Conservation (phyloP, 345 rosid genomes). For the Schrenkiella parvula region DNA sequence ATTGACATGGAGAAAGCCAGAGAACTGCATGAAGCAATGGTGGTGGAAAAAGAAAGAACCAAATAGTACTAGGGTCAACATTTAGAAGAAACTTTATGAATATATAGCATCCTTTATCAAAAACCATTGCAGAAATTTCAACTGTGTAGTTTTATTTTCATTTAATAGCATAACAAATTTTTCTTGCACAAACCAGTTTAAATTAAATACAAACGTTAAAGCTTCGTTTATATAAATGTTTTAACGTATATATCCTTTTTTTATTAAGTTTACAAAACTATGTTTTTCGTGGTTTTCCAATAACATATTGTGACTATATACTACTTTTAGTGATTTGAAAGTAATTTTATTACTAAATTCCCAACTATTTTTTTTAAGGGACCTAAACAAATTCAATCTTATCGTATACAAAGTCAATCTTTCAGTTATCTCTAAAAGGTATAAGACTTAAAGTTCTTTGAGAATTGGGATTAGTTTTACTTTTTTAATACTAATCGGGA, state of each 20-base stretch:
- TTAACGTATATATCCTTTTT: too few relatives aligned
- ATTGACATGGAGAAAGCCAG: not conserved
- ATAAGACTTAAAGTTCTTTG: not conserved
- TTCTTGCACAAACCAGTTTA: too few relatives aligned
- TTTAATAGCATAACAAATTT: not conserved
- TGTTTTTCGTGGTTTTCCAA: too few relatives aligned
- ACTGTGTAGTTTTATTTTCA: not conserved
- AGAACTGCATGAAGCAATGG: slow-evolving; percentile 12
- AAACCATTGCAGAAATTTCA: not conserved
- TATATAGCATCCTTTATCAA: not conserved
- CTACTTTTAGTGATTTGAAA: too few relatives aligned
- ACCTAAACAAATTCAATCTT: too few relatives aligned
- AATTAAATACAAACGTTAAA: too few relatives aligned
- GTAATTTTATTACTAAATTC: too few relatives aligned
- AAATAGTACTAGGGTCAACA: not conserved
- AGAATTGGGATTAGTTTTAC: not conserved
- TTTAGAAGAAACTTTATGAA: not conserved
- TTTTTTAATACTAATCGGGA: not conserved
- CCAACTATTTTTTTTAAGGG: too few relatives aligned
- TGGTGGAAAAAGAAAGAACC: not conserved
- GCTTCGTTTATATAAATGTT: too few relatives aligned
- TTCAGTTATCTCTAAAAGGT: not conserved
- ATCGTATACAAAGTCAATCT: not conserved
- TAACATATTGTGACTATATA: too few relatives aligned
- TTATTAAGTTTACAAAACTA: too few relatives aligned